Evolutionary conservation across 805 yeast genomes (phyloP).

Genomic region (Kluyveromyces starmeri): DNA sequence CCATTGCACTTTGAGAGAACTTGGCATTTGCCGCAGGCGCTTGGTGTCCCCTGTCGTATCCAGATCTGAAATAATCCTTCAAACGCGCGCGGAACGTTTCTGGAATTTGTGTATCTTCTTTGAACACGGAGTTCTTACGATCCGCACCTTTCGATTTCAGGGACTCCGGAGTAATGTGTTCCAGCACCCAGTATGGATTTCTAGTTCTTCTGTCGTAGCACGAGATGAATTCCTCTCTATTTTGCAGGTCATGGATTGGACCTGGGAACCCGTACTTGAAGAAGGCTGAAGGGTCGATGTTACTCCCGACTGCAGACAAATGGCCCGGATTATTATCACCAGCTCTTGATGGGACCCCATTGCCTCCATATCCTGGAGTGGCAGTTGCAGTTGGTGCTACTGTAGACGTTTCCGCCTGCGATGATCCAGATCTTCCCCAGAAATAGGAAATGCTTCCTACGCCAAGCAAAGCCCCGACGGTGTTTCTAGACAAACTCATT

Average conservation of each 20-base stretch:
- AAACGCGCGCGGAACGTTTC: conserved; percentile 62
- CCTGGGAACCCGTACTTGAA: conserved; percentile 94
- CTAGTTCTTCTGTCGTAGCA: conserved; percentile 78
- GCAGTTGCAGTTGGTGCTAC: not conserved
- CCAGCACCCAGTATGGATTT: conserved; percentile 82
- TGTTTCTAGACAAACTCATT: not conserved
- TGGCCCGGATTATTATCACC: conserved; percentile 6
- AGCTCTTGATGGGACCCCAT: not conserved
- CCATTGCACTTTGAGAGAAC: conserved; percentile 84
- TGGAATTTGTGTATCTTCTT: conserved; percentile 82
- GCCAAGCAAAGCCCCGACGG: not conserved
- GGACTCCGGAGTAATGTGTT: conserved; percentile 75
- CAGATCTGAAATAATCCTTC: conserved; percentile 85
- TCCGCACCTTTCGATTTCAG: conserved; percentile 51
- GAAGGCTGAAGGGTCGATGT: conserved; percentile 66
- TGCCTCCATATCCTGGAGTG: not conserved
- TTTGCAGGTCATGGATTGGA: conserved; percentile 77
- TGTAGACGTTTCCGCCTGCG: not conserved
- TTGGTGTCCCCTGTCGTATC: conserved; percentile 94
- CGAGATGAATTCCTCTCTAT: conserved; percentile 67
- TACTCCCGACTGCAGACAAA: conserved; percentile 25
- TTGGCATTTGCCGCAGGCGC: conserved; percentile 98
- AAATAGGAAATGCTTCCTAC: conserved; percentile 2
- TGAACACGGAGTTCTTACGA: conserved; percentile 72
- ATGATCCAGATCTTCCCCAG: conserved; percentile 1